These are phyloP conservation scores for Vitis hybrid DNA, from an alignment of 177 flowering plant genomes.

Conservation along the genomic window DNA sequence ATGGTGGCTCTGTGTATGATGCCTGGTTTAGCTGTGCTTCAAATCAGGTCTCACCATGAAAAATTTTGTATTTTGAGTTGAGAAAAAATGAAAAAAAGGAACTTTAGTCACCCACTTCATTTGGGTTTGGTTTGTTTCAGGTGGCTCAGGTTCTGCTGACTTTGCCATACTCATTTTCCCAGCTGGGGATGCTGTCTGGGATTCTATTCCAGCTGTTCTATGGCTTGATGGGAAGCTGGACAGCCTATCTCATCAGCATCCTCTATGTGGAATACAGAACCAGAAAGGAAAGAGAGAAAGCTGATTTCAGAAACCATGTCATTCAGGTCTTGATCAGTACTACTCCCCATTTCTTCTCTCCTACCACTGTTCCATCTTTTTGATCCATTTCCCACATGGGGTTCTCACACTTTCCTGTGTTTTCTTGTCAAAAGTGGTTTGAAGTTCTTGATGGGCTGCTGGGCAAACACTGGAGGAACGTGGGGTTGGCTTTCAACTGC, in stretches of 20 bases:
- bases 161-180: slow-evolving; percentile 94
- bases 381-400: slow-evolving; percentile 3
- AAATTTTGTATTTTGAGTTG: not conserved
- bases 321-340: slow-evolving; percentile 56
- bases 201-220: slow-evolving; percentile 86
- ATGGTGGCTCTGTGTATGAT: slow-evolving; percentile 96
- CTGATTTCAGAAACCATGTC: slow-evolving; percentile 91
- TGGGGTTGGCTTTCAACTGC: slow-evolving; percentile 96
- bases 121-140: slow-evolving; percentile 33
- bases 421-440: slow-evolving; percentile 64
- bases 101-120: not conserved
- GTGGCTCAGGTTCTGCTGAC: slow-evolving; percentile 97
- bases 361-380: not conserved
- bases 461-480: slow-evolving; percentile 97
- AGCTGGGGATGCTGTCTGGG: slow-evolving; percentile 93
- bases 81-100: not conserved
- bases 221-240: slow-evolving; percentile 91
- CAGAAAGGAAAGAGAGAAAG: slow-evolving; percentile 92
- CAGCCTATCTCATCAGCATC: slow-evolving; percentile 88
- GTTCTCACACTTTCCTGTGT: not conserved
- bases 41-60: slow-evolving; percentile 60
- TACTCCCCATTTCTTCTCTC: not conserved
- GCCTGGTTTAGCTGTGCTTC: slow-evolving; percentile 99
- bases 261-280: slow-evolving; percentile 93
- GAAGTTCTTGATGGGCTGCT: slow-evolving; percentile 97